These are phyloP conservation scores for Ustulina deusta DNA, from an alignment of 2,329 filamentous ascomycete species.

Conservation along the genomic window DNA sequence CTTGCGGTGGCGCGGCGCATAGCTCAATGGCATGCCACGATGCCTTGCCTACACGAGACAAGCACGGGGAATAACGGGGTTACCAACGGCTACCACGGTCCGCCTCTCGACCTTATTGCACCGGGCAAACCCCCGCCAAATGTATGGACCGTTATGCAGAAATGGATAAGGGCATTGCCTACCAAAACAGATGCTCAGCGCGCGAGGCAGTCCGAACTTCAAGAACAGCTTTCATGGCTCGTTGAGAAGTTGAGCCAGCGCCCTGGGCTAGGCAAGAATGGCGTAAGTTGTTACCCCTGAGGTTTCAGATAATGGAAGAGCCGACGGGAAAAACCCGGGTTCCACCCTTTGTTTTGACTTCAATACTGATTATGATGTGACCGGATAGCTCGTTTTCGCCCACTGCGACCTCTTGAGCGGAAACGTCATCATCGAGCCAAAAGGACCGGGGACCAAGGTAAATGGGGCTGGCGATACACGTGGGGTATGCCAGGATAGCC, in stretches of 20 bases:
- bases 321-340: neutral
- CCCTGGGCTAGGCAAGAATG: slow-evolving; percentile 79
- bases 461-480: slow-evolving; percentile 47
- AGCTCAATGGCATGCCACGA: slow-evolving; percentile 90
- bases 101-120: slow-evolving; percentile 63
- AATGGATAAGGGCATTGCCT: slow-evolving; percentile 91
- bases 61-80: slow-evolving; percentile 53
- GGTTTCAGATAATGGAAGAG: neutral
- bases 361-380: neutral
- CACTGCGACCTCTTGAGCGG: slow-evolving; percentile 97
- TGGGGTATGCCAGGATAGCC: slow-evolving; percentile 48
- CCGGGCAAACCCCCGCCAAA: slow-evolving; percentile 82
- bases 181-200: slow-evolving; percentile 76
- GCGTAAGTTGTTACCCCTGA: slow-evolving; percentile 64
- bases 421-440: slow-evolving; percentile 88
- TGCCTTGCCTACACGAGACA: slow-evolving; percentile 65
- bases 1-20: slow-evolving; percentile 84
- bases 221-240: slow-evolving; percentile 79
- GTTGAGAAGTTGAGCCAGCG: slow-evolving; percentile 79
- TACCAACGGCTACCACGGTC: slow-evolving; percentile 52
- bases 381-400: slow-evolving; percentile 81
- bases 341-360: neutral
- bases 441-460: slow-evolving; percentile 43
- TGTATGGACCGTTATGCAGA: slow-evolving; percentile 94
- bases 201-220: slow-evolving; percentile 74